Base-by-base conservation (phyloP, 768 basidiomycete species). In the Leccinum aurantiacum region DNA sequence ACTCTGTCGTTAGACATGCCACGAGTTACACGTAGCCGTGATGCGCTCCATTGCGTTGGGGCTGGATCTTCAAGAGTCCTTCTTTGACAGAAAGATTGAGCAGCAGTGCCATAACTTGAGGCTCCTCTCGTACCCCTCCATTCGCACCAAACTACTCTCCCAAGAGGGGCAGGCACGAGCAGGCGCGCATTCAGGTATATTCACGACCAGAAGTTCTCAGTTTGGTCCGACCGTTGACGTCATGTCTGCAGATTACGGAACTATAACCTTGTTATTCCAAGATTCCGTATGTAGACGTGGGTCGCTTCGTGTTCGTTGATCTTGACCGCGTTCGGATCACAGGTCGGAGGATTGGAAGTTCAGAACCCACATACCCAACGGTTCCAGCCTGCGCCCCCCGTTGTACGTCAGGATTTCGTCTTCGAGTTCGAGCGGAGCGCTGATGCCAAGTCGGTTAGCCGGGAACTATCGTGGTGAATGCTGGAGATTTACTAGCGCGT, bases 21-120 rank as follows among this genome's bases (percentile, higher is more conserved):
- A 93, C 62, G 79, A 86, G 58, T 79, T 93, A 52, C 92, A 93
- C 68, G 78, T 81, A 3, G 69, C 82, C 53, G 84, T 94, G 46
- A 93, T 95, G 91, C 82, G 88, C n/a, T 86, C 91, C 3, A 84
- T 95, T 66, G 93, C 93, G 1, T 73, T 93, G 14, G 93, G 92
- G 3, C 78, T 95, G 38, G 82, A 84, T 33, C 81, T 94, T 25
- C 79, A 85, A 5, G 90, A 92, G 70, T 64, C 68, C 29, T 94
- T 86, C 74, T 95, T 95, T 57, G 90, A 93, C 68, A 71, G 79
- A 51, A 87, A 84, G 73, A 84, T 92, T 38, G 69, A 91, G 66
- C 84, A 90, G 62, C 88, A 91, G 73, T 86, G 80, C 63, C 92
- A 94, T 69, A 94, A 93, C 69, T 74, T 95, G 46, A 81, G 93